These are phyloP conservation scores for Harringtonia lauricola DNA, from an alignment of 2,329 filamentous ascomycete species.

Conservation along the genomic window DNA sequence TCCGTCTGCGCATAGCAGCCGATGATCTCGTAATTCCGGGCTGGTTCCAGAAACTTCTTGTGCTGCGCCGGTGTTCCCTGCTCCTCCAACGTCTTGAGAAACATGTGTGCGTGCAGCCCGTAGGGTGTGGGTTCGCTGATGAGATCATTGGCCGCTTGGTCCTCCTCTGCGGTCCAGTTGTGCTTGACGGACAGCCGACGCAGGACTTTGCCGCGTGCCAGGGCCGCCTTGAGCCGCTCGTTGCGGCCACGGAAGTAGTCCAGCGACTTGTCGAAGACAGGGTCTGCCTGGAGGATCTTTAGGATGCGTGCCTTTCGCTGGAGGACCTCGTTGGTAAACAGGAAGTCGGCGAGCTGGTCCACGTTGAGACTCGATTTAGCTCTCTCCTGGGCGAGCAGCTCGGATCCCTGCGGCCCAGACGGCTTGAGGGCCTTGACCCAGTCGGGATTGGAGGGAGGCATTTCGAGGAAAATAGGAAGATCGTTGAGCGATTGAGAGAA, in stretches of 20 bases:
- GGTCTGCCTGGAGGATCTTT: constrained; percentile 52
- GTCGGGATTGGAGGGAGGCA: constrained; percentile 8
- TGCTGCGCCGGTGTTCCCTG: constrained; percentile 66
- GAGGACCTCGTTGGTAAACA: constrained; percentile 57
- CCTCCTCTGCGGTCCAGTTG: constrained; percentile 57
- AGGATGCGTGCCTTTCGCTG: constrained; percentile 50
- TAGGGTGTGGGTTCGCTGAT: constrained; percentile 63
- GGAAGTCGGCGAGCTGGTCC: constrained; percentile 53
- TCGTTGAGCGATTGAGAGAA: too few species aligned
- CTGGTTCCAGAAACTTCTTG: constrained; percentile 58
- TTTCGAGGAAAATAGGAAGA: background rate
- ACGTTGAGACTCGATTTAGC: constrained; percentile 56
- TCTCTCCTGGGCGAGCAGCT: constrained; percentile 59
- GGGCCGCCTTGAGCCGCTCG: constrained; percentile 56
- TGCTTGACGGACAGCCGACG: constrained; percentile 55
- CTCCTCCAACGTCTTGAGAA: constrained; percentile 48
- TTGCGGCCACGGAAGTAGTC: constrained; percentile 65
- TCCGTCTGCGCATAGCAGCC: constrained; percentile 77
- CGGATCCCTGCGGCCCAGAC: constrained; percentile 53
- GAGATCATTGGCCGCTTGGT: constrained; percentile 52
- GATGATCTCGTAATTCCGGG: constrained; percentile 59
- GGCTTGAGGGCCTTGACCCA: constrained; percentile 22
- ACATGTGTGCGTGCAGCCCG: constrained; percentile 52
- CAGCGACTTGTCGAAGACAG: constrained; percentile 66
- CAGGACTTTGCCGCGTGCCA: constrained; percentile 61